Base-by-base conservation (phyloP, 768 basidiomycete species). In the Panellus pusillus region DNA sequence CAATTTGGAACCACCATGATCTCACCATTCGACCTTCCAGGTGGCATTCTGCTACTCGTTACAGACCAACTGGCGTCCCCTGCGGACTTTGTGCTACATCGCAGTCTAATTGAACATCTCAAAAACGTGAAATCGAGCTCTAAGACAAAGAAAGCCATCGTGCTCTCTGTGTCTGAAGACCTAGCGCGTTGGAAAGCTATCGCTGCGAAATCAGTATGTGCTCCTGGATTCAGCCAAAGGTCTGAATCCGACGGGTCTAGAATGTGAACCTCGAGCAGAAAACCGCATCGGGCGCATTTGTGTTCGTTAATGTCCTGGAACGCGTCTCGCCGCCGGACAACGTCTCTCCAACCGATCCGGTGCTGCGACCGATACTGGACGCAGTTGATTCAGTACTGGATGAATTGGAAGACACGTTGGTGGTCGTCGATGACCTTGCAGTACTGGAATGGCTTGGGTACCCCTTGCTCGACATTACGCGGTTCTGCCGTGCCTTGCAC, bases 371-470 rank as follows among this genome's bases (percentile, higher is more conserved):
- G 1, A 61, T 79, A 7, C 67, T 75, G 36, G 71, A 80, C 14
- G 60, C 70, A 12, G 63, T 78, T 13, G 64, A 69, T 2, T 54
- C 64, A 9, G 56, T 62, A 6, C 55, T 79, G 4, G 44, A 19
- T 18, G 43, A 44, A 1, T 56, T 15, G 48, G 31, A 31, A 54
- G 62, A 63, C 8, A 47, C 63, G 9, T 68, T 89, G 12, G 73
- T 91, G 18, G 79, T 92, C 40, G 62, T 91, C n/a, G 90, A 92
- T 57, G 87, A 88, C 49, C 71, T 89, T 39, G 67, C 85, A 0
- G 73, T 79, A 37, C 74, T 91, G 1, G 81, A 87, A 62, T 92
- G 89, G 88, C 79, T 86, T 15, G 90, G 89, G 2, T 71, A 81
- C 52, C 66, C 81, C 2, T 51, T 66, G 0, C 52, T 75, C 7